phyloP scores from a whole-genome alignment of 108 stramenopile species.

The Nannochloropsis oceanica region DNA sequence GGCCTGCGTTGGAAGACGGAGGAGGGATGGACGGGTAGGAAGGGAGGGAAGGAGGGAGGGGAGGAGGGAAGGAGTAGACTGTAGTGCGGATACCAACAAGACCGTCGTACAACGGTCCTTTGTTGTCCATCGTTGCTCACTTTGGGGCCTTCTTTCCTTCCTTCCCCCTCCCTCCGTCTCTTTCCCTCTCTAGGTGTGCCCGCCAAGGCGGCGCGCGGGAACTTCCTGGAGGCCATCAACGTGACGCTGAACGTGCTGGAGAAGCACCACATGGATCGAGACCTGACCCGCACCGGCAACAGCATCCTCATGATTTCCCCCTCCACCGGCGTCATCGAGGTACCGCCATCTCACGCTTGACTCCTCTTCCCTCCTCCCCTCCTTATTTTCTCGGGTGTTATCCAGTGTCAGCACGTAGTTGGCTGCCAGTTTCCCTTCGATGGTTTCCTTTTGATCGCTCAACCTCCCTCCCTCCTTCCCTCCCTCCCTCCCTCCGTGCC shows the following conservation, averaged over 20 bases:
- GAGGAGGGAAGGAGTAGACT: neutral
- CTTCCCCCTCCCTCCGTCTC: constrained; percentile 9
- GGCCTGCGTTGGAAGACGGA: constrained; percentile 61
- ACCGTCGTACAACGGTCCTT: neutral
- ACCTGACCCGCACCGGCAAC: constrained; percentile 80
- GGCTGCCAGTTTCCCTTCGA: too few species aligned
- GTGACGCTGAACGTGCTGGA: constrained; percentile 87
- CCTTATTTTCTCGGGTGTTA: neutral
- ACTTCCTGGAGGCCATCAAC: constrained; percentile 90
- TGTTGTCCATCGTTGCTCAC: neutral
- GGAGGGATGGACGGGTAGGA: neutral
- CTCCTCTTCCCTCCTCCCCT: neutral
- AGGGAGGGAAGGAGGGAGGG: neutral
- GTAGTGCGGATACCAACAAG: neutral
- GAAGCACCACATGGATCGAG: constrained; percentile 84
- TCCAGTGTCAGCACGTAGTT: neutral
- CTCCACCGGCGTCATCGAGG: constrained; percentile 66
- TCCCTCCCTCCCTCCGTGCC: too few species aligned
- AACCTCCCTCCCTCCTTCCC: too few species aligned
- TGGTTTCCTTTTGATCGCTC: too few species aligned
- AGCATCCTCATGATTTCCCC: constrained; percentile 78
- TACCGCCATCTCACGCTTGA: neutral
- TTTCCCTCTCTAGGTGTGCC: constrained; percentile 1
- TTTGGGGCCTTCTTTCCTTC: too few species aligned
- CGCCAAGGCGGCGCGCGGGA: constrained; percentile 65